These are phyloP conservation scores for Coprinellus micaceus DNA, from an alignment of 768 basidiomycete genomes.

Conservation along the genomic window DNA sequence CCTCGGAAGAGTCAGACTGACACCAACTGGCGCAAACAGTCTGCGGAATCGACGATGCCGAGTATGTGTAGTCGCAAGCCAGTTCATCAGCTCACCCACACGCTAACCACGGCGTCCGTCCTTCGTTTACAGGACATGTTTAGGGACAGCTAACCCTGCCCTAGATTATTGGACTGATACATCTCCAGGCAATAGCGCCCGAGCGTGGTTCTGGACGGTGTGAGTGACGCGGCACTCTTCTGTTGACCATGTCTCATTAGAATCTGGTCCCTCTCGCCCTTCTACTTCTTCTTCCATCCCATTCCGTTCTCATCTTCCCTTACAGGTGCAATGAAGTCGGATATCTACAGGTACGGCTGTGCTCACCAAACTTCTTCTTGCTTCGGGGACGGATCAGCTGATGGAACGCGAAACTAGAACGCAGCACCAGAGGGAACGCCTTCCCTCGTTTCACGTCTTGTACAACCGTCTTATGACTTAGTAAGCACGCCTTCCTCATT, in stretches of 20 bases:
- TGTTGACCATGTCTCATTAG: neutral
- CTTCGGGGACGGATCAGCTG: neutral
- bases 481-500: constrained; percentile 26
- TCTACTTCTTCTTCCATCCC: neutral
- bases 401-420: constrained; percentile 27
- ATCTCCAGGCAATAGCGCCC: constrained; percentile 46
- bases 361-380: neutral
- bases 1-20: neutral
- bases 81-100: neutral
- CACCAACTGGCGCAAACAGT: constrained; percentile 36
- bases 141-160: constrained; percentile 41
- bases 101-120: neutral
- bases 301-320: neutral
- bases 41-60: constrained; percentile 42
- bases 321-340: constrained; percentile 62
- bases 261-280: neutral
- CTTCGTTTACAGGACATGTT: constrained; percentile 29
- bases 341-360: constrained; percentile 40
- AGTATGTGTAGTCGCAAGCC: constrained; percentile 36
- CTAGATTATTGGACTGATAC: constrained; percentile 50
- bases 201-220: constrained; percentile 77
- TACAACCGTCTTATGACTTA: constrained; percentile 54
- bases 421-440: constrained; percentile 36
- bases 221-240: constrained; percentile 22
- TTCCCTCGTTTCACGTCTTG: constrained; percentile 51